Conservation (phyloP, 176 grass and related monocot genomes). For the Canna indica region DNA sequence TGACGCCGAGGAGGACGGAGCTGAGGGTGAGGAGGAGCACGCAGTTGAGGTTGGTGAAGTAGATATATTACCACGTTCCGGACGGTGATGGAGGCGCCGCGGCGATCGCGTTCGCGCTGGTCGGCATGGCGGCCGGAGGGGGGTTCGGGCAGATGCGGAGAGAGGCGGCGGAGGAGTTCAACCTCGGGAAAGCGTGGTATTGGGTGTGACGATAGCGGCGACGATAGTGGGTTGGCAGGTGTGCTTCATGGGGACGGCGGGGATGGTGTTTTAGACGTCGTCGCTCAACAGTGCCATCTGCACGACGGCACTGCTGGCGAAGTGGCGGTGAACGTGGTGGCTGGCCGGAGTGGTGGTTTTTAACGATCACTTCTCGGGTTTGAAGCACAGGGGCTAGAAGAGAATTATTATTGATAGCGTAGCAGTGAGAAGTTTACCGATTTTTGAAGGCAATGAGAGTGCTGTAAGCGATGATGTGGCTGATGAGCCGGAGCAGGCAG, state of each 20-base stretch:
- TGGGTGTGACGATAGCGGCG: slow-evolving; percentile 43
- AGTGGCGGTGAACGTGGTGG: no score
- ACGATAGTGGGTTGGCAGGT: slow-evolving; percentile 69
- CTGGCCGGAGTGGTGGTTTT: no score
- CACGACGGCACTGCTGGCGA: no score
- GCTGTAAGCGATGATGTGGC: no score
- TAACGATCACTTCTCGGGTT: no score
- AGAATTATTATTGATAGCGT: no score
- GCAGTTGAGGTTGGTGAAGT: slow-evolving; percentile 80
- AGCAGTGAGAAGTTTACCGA: no score
- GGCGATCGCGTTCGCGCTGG: slow-evolving; percentile 59
- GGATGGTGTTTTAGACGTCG: no score
- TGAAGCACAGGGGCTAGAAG: no score
- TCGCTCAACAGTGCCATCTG: no score
- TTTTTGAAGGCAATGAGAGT: no score
- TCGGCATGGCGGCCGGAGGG: slow-evolving; percentile 33
- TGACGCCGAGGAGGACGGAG: slow-evolving; percentile 38
- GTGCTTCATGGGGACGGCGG: slow-evolving; percentile 89
- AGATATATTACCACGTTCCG: slow-evolving; percentile 54
- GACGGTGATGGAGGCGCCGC: slow-evolving; percentile 70
- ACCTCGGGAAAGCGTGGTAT: slow-evolving; percentile 42
- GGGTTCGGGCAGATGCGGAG: slow-evolving; percentile 12
- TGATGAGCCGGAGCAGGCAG: no score
- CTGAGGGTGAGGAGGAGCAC: slow-evolving; percentile 76
- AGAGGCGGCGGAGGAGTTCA: slow-evolving; percentile 40